These are phyloP conservation scores for Tranzscheliella williamsii DNA, from an alignment of 1,284 basidiomycete species.

Conservation along the genomic window DNA sequence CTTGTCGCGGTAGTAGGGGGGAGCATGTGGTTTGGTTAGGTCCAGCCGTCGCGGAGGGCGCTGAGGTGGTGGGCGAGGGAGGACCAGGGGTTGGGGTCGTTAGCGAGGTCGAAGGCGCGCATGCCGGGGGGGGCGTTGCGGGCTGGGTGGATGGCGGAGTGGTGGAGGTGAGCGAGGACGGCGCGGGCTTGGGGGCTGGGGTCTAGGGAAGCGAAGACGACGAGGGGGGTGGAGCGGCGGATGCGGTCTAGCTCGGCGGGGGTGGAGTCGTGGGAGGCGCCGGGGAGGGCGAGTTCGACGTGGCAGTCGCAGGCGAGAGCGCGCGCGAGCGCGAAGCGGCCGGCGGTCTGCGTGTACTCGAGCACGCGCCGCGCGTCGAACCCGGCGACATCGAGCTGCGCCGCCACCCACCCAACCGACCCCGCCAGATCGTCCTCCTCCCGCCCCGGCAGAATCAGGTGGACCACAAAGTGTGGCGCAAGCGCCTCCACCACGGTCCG, in stretches of 20 bases:
- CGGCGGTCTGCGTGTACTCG: conserved; percentile 18
- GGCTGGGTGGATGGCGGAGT: neutral
- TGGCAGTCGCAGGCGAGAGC: conserved; percentile 37
- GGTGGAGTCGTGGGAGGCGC: neutral
- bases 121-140: conserved; percentile 24
- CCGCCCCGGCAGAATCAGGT: conserved; percentile 20
- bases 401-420: conserved; percentile 1
- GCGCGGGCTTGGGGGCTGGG: neutral
- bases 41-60: neutral
- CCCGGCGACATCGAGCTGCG: conserved; percentile 1
- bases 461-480: conserved; percentile 16
- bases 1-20: too few relatives aligned
- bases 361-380: conserved; percentile 22
- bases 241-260: conserved; percentile 17
- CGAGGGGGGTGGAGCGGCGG: conserved; percentile 8
- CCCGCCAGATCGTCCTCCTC: conserved; percentile 6
- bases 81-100: neutral
- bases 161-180: conserved; percentile 6
- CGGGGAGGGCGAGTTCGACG: conserved; percentile 12
- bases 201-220: conserved; percentile 2
- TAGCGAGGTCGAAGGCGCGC: conserved; percentile 17
- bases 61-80: neutral
- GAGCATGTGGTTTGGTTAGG: neutral
- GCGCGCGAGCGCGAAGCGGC: conserved; percentile 19
- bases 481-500: conserved; percentile 9